These are phyloP conservation scores for Ceratocystis lukuohia DNA, from an alignment of 2,329 filamentous ascomycete species.

Conservation along the genomic window DNA sequence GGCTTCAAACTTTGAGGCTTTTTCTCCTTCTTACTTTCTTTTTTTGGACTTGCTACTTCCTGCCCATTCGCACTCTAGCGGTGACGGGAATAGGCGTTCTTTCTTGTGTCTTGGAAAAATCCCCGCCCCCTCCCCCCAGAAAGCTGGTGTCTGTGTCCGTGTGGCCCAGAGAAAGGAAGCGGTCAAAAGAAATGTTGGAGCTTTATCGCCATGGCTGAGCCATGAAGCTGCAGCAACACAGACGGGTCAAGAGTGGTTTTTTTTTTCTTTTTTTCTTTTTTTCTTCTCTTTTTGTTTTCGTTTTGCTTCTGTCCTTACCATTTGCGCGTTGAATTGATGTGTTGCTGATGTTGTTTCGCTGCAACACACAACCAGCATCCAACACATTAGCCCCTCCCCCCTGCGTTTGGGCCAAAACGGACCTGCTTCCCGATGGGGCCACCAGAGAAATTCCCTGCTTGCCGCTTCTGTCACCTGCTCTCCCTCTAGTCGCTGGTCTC, in stretches of 20 bases:
- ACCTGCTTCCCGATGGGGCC: neutral
- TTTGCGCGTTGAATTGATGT: neutral
- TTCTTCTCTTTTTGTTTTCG: neutral
- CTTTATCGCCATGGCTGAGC: neutral
- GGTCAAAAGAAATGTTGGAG: neutral
- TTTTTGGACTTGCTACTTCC: neutral
- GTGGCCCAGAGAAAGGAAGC: neutral
- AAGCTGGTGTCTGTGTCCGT: neutral
- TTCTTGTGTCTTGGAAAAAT: slow-evolving; percentile 2
- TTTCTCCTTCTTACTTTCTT: neutral
- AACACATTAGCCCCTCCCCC: slow-evolving; percentile 5
- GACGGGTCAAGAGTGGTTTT: neutral
- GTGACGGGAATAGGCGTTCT: neutral
- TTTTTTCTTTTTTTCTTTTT: neutral
- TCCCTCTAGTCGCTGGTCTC: neutral
- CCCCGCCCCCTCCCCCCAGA: neutral
- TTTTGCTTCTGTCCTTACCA: neutral
- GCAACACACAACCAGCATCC: neutral
- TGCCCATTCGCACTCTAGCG: neutral
- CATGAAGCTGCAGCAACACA: neutral
- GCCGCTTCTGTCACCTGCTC: slow-evolving; percentile 10
- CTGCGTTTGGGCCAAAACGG: slow-evolving; percentile 1
- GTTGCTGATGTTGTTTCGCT: neutral
- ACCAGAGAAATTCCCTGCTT: slow-evolving; percentile 1
- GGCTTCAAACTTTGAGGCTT: slow-evolving; percentile 1